A percentile compares a stretch with the other conserved stretches of the same genome.
These are phyloP conservation scores for Mucuna pruriens DNA, from an alignment of 306 rosid species.

Conservation along the genomic window DNA sequence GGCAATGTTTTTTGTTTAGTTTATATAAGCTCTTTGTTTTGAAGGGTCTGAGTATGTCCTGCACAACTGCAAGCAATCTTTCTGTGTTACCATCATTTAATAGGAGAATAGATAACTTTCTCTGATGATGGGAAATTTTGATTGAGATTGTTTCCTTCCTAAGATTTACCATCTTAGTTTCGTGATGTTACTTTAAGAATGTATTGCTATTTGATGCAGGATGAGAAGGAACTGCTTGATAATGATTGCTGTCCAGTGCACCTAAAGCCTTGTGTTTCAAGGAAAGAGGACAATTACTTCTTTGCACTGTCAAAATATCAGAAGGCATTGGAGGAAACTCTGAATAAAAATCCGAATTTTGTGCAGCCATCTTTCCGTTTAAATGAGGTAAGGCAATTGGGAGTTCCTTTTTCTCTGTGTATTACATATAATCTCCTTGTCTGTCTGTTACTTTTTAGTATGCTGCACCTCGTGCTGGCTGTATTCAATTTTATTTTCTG, in stretches of 20 bases:
- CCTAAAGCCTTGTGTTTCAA: slow-evolving; percentile 86
- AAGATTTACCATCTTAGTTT: slow-evolving; percentile 22
- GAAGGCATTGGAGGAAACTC: slow-evolving; percentile 69
- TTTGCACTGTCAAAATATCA: slow-evolving; percentile 89
- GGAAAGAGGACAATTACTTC: slow-evolving; percentile 95
- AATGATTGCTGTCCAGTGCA: slow-evolving; percentile 86
- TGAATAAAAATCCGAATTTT: slow-evolving; percentile 70
- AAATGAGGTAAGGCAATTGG: slow-evolving; percentile 68
- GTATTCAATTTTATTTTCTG: slow-evolving; percentile 16
- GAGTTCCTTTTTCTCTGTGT: slow-evolving; percentile 28
- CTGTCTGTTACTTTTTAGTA: neutral
- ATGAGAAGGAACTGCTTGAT: slow-evolving; percentile 87
- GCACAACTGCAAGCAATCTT: neutral
- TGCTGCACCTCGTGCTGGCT: slow-evolving; percentile 22
- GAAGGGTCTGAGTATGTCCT: slow-evolving; percentile 2
- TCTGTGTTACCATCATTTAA: neutral
- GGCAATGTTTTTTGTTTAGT: neutral
- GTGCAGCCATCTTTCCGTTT: slow-evolving; percentile 88
- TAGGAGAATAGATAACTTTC: neutral
- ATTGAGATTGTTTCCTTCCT: slow-evolving; percentile 15
- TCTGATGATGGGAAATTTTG: slow-evolving; percentile 21
- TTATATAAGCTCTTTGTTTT: slow-evolving; percentile 11
- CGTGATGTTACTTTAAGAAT: slow-evolving; percentile 21
- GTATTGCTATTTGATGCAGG: slow-evolving; percentile 56
- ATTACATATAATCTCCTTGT: neutral